Evolutionary conservation across 495 filamentous ascomycete species (phyloP).

Genomic region (Peziza echinospora): DNA sequence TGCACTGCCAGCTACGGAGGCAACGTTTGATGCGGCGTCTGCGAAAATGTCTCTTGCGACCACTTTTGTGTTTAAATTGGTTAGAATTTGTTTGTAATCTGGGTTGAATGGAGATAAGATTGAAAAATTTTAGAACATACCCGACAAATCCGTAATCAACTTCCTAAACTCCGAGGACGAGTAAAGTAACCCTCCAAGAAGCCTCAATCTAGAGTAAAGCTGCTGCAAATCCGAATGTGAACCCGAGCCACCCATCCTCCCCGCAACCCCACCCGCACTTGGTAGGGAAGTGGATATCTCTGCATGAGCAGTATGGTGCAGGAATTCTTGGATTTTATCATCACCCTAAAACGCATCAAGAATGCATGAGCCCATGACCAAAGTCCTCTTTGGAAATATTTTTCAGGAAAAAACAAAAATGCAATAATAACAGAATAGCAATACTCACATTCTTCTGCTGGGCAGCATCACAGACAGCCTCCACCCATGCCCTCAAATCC

Average conservation of each 20-base stretch:
- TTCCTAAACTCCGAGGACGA: conserved; percentile 18
- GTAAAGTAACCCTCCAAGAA: conserved; percentile 12
- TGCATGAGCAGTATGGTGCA: conserved; percentile 17
- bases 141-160: conserved; percentile 10
- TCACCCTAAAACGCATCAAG: conserved; percentile 3
- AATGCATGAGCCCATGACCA: not conserved
- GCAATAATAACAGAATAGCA: not conserved
- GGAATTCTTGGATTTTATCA: conserved; percentile 19
- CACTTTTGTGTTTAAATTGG: no score
- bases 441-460: conserved; percentile 14
- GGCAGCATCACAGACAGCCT: conserved; percentile 12
- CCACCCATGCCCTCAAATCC: conserved; percentile 18
- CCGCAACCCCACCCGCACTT: conserved; percentile 5
- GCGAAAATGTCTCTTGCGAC: conserved; percentile 17
- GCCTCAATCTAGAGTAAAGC: conserved; percentile 5
- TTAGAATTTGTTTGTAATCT: no score
- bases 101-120: no score
- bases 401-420: not conserved
- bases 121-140: no score
- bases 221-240: not conserved
- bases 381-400: not conserved
- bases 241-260: not conserved
- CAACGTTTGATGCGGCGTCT: conserved; percentile 14
- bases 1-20: conserved; percentile 3
- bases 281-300: conserved; percentile 7